Conservation (phyloP, 2,329 filamentous ascomycete species). For the Lomentospora prolificans region DNA sequence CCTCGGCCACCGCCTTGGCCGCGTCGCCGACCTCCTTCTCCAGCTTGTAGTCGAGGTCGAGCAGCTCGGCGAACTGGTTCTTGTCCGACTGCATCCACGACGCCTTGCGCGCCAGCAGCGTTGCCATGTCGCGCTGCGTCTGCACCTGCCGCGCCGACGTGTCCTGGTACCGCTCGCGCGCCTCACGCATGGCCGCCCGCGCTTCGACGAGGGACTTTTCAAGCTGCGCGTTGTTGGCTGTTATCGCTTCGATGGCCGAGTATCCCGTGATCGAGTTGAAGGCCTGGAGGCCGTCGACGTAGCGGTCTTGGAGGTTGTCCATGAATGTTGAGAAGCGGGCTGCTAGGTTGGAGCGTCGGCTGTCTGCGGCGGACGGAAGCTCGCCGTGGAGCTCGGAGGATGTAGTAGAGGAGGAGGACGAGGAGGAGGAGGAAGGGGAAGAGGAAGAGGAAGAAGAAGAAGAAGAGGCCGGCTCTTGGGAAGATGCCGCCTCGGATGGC, state of each 20-base stretch:
- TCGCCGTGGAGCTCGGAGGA: not conserved
- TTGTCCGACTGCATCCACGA: conserved; percentile 80
- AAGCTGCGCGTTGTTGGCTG: conserved; percentile 62
- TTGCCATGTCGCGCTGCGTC: conserved; percentile 92
- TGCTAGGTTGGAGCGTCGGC: conserved; percentile 5
- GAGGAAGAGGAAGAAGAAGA: too few relatives aligned
- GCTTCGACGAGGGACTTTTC: conserved; percentile 49
- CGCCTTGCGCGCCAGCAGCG: conserved; percentile 86
- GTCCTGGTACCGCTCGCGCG: conserved; percentile 70
- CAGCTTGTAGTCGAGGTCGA: conserved; percentile 85
- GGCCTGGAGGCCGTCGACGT: conserved; percentile 75
- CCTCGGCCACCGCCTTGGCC: conserved; percentile 60
- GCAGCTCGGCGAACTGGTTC: conserved; percentile 87
- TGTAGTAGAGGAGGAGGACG: not conserved
- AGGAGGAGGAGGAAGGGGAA: not conserved
- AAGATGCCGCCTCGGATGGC: not conserved
- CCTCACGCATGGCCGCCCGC: conserved; percentile 56
- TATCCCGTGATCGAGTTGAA: conserved; percentile 95
- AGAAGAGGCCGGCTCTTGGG: not conserved
- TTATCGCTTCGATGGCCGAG: conserved; percentile 78
- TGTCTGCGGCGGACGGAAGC: conserved; percentile 7
- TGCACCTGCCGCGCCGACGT: conserved; percentile 74
- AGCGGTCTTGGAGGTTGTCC: conserved; percentile 79
- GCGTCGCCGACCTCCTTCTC: conserved; percentile 72
- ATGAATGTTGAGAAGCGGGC: conserved; percentile 57